phyloP scores from a whole-genome alignment of 768 basidiomycete species.

The Hericium erinaceus region DNA sequence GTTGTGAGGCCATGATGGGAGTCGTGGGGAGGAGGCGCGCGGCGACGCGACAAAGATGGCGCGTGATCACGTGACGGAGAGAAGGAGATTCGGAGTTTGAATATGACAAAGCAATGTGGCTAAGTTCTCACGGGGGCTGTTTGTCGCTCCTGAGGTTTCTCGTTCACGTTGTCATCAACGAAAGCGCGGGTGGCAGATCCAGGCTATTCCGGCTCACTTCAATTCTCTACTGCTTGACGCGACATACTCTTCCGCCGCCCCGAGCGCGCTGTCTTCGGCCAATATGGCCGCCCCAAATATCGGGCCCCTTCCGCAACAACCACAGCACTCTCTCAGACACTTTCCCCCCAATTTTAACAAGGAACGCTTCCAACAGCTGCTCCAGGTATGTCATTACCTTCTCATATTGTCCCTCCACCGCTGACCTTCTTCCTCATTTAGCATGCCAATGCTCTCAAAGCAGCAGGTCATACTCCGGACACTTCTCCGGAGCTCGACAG shows the following conservation, averaged over 20 bases:
- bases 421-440: constrained; percentile 16
- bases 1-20: constrained; percentile 60
- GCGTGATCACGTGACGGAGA: constrained; percentile 4
- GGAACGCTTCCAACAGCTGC: constrained; percentile 19
- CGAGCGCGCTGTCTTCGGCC: not conserved
- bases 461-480: constrained; percentile 37
- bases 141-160: not conserved
- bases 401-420: not conserved
- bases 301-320: constrained; percentile 15
- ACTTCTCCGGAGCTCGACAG: constrained; percentile 33
- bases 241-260: not conserved
- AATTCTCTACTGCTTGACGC: not conserved
- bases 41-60: constrained; percentile 12
- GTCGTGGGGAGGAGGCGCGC: constrained; percentile 5
- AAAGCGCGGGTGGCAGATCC: not conserved
- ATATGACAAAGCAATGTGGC: not conserved
- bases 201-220: not conserved
- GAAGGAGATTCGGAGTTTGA: constrained; percentile 3
- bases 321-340: constrained; percentile 11
- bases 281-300: constrained; percentile 21
- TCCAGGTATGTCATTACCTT: constrained; percentile 16
- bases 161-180: not conserved
- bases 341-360: constrained; percentile 1
- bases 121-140: not conserved
- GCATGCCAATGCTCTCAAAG: constrained; percentile 34